A percentile compares a stretch with the other conserved stretches of the same genome.
These are phyloP conservation scores for Hypoxylon sp. DNA, from an alignment of 2,329 filamentous ascomycete species.

Conservation along the genomic window DNA sequence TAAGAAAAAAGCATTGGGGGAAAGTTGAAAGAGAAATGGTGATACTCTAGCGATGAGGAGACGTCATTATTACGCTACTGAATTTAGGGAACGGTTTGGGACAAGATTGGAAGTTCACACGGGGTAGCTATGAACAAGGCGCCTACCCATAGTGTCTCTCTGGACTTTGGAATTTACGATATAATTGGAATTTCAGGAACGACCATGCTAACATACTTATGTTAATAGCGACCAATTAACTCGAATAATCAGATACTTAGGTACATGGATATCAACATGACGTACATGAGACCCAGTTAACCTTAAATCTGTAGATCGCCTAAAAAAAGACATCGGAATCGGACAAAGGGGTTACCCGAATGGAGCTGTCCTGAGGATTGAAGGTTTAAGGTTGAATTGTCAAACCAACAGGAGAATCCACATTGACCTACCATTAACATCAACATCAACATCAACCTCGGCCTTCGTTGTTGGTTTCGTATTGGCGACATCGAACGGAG, in stretches of 20 bases:
- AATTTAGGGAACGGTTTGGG: neutral
- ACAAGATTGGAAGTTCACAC: too few species aligned
- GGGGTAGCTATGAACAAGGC: too few species aligned
- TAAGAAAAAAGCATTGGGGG: neutral
- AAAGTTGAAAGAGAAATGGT: neutral
- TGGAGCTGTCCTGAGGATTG: too few species aligned
- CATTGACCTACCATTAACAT: slow-evolving; percentile 6
- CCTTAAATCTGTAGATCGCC: neutral
- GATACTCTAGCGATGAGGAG: neutral
- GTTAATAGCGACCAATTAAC: too few species aligned
- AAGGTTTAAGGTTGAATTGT: neutral
- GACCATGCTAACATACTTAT: too few species aligned
- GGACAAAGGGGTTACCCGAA: slow-evolving; percentile 17
- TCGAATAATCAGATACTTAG: too few species aligned
- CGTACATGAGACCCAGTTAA: neutral
- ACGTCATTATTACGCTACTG: neutral
- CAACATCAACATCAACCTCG: slow-evolving; percentile 3
- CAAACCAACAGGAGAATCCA: neutral
- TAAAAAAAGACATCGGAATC: slow-evolving; percentile 14
- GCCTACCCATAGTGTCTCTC: too few species aligned
- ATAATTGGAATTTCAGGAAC: too few species aligned
- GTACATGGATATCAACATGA: too few species aligned
- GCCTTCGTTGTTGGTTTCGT: too few species aligned
- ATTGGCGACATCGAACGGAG: too few species aligned
- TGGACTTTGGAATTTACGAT: too few species aligned